Conservation (phyloP, 192 early-diverging fungal genomes). For the Funneliformis geosporum region DNA sequence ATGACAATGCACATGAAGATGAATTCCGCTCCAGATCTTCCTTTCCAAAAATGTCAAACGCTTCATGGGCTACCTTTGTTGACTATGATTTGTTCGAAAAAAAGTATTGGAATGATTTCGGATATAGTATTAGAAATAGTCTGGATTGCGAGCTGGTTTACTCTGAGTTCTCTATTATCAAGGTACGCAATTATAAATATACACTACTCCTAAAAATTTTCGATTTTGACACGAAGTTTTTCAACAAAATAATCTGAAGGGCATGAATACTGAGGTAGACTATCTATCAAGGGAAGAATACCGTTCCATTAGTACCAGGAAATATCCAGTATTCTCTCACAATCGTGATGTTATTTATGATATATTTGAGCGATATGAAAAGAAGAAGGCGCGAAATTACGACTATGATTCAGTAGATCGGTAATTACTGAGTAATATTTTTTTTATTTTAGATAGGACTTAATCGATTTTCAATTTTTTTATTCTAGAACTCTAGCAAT, state of each 20-base stretch:
- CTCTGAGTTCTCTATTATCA: slow-evolving; percentile 18
- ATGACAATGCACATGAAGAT: background rate
- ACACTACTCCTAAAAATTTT: background rate
- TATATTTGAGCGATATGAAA: background rate
- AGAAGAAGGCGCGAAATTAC: background rate
- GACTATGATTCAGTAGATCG: slow-evolving; percentile 4
- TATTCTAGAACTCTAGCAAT: slow-evolving; percentile 5
- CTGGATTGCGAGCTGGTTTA: background rate
- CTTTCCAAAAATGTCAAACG: background rate
- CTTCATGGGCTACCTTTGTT: background rate
- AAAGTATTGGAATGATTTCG: background rate
- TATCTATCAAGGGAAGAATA: slow-evolving; percentile 23
- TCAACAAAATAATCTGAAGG: background rate
- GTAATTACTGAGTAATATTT: background rate
- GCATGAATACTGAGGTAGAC: too few species aligned
- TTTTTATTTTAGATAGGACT: background rate
- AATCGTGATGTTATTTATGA: too few species aligned
- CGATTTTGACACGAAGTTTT: background rate
- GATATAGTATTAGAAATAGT: background rate
- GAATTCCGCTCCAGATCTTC: background rate
- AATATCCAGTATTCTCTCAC: too few species aligned
- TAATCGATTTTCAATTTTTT: background rate
- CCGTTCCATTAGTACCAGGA: too few species aligned
- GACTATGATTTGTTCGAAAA: background rate
- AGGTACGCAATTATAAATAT: background rate